Evolutionary conservation across 176 grass and related monocot genomes (phyloP).

Genomic region (Miscanthus lutarioriparius): DNA sequence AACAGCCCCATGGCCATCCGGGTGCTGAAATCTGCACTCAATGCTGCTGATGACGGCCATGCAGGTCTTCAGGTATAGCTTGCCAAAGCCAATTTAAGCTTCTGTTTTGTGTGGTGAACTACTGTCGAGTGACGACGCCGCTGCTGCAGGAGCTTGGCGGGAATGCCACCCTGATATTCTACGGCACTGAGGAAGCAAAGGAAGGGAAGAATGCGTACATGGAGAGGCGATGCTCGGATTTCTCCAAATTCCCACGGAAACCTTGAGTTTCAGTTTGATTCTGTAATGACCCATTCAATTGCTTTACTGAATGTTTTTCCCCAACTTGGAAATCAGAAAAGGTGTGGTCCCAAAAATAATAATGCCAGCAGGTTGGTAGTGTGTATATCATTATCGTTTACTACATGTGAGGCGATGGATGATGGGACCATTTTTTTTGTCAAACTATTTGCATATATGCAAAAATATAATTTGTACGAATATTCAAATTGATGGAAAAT

Average conservation of each 20-base stretch:
- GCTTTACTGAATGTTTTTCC: background rate
- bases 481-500: background rate
- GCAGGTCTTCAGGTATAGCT: conserved; percentile 76
- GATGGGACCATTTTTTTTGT: background rate
- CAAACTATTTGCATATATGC: background rate
- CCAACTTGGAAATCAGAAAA: background rate
- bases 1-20: conserved; percentile 88
- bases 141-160: conserved; percentile 72
- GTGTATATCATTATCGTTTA: background rate
- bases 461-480: background rate
- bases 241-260: conserved; percentile 81
- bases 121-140: background rate
- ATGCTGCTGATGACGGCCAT: conserved; percentile 87
- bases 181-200: conserved; percentile 78
- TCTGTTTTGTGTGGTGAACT: no score
- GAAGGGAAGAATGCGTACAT: conserved; percentile 88
- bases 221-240: conserved; percentile 75
- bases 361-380: background rate
- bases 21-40: conserved; percentile 87
- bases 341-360: background rate
- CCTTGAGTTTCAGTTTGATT: conserved; percentile 45
- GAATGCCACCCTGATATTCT: conserved; percentile 89
- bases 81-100: background rate
- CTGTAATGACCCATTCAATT: background rate
- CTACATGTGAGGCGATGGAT: background rate